Evolutionary conservation across 2,329 filamentous ascomycete species (phyloP).

Genomic region (Epichloe gansuensis): DNA sequence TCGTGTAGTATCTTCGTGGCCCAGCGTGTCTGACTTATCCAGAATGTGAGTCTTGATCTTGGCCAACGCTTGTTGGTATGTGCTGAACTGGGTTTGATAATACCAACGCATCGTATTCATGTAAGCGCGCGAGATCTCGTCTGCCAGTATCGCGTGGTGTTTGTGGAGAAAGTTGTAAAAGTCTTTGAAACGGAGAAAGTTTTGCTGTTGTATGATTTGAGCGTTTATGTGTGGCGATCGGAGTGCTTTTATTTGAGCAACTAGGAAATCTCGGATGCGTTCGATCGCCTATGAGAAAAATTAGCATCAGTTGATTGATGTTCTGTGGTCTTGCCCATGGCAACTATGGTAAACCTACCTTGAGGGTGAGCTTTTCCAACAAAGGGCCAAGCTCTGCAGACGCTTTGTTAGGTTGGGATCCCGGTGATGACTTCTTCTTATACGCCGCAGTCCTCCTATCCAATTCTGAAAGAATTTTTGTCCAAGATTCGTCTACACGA

Average conservation of each 20-base stretch:
- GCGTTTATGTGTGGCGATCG: slow-evolving; percentile 94
- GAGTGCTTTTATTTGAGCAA: slow-evolving; percentile 86
- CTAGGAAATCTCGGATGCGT: slow-evolving; percentile 86
- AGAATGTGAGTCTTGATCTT: slow-evolving; percentile 74
- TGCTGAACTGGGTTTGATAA: slow-evolving; percentile 79
- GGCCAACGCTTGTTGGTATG: slow-evolving; percentile 73
- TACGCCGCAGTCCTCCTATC: slow-evolving; percentile 66
- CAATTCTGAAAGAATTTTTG: slow-evolving; percentile 70
- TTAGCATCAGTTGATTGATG: not conserved
- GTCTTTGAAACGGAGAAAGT: slow-evolving; percentile 79
- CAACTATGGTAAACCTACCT: slow-evolving; percentile 35
- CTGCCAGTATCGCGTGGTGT: slow-evolving; percentile 70
- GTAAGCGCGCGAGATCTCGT: slow-evolving; percentile 86
- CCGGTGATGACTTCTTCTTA: slow-evolving; percentile 48
- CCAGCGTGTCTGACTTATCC: slow-evolving; percentile 74
- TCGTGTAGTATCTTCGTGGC: slow-evolving; percentile 60
- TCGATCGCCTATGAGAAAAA: slow-evolving; percentile 56
- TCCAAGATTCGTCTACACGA: slow-evolving; percentile 79
- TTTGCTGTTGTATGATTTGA: slow-evolving; percentile 90
- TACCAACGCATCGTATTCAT: slow-evolving; percentile 99
- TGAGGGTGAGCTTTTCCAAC: slow-evolving; percentile 70
- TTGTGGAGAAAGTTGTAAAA: slow-evolving; percentile 74
- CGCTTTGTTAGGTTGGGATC: slow-evolving; percentile 56
- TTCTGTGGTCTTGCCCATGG: not conserved
- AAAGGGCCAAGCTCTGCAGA: slow-evolving; percentile 75